Evolutionary conservation across 2,329 filamentous ascomycete genomes (phyloP), one percentile per base, ranked within the genome.

Genomic region (Colletotrichum siamense): DNA sequence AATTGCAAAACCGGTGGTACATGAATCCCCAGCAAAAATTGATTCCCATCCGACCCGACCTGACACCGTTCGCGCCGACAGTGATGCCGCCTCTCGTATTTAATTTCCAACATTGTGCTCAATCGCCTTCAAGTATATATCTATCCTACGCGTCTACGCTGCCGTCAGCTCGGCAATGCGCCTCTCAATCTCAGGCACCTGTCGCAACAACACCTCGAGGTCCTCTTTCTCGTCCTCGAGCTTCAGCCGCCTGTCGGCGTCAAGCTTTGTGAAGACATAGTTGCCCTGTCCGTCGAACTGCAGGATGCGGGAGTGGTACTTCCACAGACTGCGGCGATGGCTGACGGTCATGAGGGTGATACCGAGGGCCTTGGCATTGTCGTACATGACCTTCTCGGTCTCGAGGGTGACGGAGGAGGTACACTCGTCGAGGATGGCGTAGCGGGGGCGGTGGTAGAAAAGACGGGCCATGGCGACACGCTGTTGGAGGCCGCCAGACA

Each of bases 191-290:
- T 98, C 96, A 1, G 95, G 95, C 10, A 99, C 94, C 78, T 95
- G 94, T 76, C 97, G 90, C 68, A 99, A 86, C 83, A 95, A 91
- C 66, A 98, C 88, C 76, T 99, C 96, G 59, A 99, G 89, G 79
- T 99, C 96, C 83, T 99, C 97, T 85, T 95, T 98, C 89, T 99
- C 97, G 85, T 99, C 97, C 88, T 99, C 97, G 66, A 99, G 88
- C 84, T 92, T 91, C 84, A 99, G 85, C 77, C 97, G 90, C 83
- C 91, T 93, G 80, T 98, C 96, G 22, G 96, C 96, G 84, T 99
- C 97, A 66, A 99, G 87, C 73, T 91, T 91, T 0, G 96, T 98
- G 82, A 99, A 99, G 44, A 98, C 92, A 81, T 95, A 98, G 67
- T 95, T 90, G 0, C 97, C 97, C 85, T 98, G 95, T 0, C 97